Evolutionary conservation across 1,284 basidiomycete genomes (phyloP), one percentile per base, ranked within the genome.

Genomic region (Rhodotorula sp.): DNA sequence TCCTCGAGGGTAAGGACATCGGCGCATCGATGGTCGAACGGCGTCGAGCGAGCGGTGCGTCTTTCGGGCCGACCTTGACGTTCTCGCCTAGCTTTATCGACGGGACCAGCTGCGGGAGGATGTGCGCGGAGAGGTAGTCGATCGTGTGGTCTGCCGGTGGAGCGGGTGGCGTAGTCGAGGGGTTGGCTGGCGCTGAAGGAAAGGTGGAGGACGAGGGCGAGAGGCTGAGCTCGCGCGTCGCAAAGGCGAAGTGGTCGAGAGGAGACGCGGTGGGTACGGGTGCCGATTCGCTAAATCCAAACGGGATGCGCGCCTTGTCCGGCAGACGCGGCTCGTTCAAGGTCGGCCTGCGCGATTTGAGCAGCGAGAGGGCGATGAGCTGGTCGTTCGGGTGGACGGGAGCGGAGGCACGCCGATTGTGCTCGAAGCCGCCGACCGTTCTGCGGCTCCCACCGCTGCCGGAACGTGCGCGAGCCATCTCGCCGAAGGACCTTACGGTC

Each of bases 31-130:
- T 27, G 53, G 27, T 54, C 27, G 58, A 66, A 17, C 60, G 70
- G 16, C 70, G 61, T 10, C 57, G 59, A 2, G 46, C 13, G 34
- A 68, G 46, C 1, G 63, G 52, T 12, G 60, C 58, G 52, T 64
- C 14, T 19, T 59, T 19, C 2, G 70, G 21, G 5, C 54, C 65
- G 44, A 76, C 48, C 42, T 48, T 50, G 4, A 69, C 59, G 3
- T 57, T n/a, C 4, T 25, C 41, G 1, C 72, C 64, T 58, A 76
- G 46, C 27, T 58, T 66, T 23, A 71, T 56, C 5, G 70, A 63
- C 16, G 74, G 74, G 21, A 72, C 64, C 44, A 76, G 74, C 1
- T 49, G 48, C 7, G 74, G 74, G 4, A 76, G 60, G 27, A 76
- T 5, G 41, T 70, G 65, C 5, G 74, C 55, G 8, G 72, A 65